Base-by-base conservation (phyloP, 306 rosid species). In the Lablab purpureus region DNA sequence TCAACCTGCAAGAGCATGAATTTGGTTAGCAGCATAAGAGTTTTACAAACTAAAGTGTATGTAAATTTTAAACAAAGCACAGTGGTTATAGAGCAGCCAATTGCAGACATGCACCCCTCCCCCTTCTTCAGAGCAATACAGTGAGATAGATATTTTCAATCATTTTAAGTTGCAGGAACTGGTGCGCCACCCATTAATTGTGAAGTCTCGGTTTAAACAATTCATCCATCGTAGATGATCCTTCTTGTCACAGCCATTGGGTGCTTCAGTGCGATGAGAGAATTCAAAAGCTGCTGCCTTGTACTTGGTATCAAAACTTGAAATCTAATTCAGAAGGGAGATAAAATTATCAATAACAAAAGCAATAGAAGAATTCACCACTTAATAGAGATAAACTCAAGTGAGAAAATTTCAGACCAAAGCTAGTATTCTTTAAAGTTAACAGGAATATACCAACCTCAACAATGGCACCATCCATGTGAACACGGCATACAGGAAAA, bases 401-500 rank as follows among this genome's bases (percentile, higher is more conserved):
- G 28, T 25, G 28, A 25, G 27, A 81, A 64, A 80, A 79, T 25
- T 12, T 49, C 18, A 72, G 46, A 69, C 64, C n/a, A 19, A 52
- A 60, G 54, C 41, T 6, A 58, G 28, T 25, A 2, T 25, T 25
- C 28, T 25, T 25, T 25, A 25, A 25, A 25, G 28, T 25, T 25
- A 43, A 28, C 5, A 45, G 67, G 41, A 81, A 51, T 28, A 54
- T 21, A 81, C 92, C 32, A 49, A 94, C 97, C 97, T 94, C 98
- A 70, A 92, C 85, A 77, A 92, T 73, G 45, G 59, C 76, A 83
- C 84, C 90, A 54, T 87, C 88, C 58, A 94, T n/a, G 54, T 89
- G 97, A 75, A 94, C 97, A 62, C 88, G 98, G 71, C 98, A 94
- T 84, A 92, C 92, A 28, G 98, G 98, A 82, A 92, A 94, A 67